Evolutionary conservation across 192 early-diverging fungal genomes (phyloP).

Genomic region (Coemansia sp.): DNA sequence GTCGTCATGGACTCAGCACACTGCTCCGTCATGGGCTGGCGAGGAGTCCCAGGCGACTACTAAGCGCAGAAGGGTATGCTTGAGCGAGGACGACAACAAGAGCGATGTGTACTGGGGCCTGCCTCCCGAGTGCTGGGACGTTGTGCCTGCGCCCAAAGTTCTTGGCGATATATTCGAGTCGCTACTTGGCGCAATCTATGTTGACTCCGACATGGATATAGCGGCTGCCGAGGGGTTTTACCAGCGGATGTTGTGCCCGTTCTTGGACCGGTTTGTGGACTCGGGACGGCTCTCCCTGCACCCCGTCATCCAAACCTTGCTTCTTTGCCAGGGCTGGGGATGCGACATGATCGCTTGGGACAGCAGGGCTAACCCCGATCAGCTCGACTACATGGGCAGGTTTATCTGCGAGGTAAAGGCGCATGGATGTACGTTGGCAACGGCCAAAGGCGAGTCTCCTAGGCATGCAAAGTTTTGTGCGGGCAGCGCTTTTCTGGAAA

Average conservation of each 20-base stretch:
- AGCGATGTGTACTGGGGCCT: slow-evolving; percentile 34
- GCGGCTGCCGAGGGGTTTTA: slow-evolving; percentile 52
- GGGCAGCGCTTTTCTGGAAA: slow-evolving; percentile 14
- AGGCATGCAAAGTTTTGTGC: slow-evolving; percentile 45
- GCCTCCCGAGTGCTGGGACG: slow-evolving; percentile 73
- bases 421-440: slow-evolving; percentile 18
- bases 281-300: slow-evolving; percentile 46
- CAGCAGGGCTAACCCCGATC: slow-evolving; percentile 15
- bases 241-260: slow-evolving; percentile 37
- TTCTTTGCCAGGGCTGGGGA: slow-evolving; percentile 53
- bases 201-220: slow-evolving; percentile 74
- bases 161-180: slow-evolving; percentile 88
- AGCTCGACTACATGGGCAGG: slow-evolving; percentile 31
- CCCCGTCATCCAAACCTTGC: slow-evolving; percentile 41
- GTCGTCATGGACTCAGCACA: not conserved
- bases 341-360: slow-evolving; percentile 34
- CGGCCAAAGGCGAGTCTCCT: slow-evolving; percentile 34
- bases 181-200: slow-evolving; percentile 79
- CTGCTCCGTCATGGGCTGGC: not conserved
- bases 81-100: not conserved
- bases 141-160: slow-evolving; percentile 82
- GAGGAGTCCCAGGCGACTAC: too few species aligned
- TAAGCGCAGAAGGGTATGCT: slow-evolving; percentile 1
- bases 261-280: slow-evolving; percentile 52
- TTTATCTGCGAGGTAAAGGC: slow-evolving; percentile 31